Evolutionary conservation across 495 filamentous ascomycete species (phyloP), one percentile per base, ranked within the genome.

Genomic region (Aspergillus cristatus): DNA sequence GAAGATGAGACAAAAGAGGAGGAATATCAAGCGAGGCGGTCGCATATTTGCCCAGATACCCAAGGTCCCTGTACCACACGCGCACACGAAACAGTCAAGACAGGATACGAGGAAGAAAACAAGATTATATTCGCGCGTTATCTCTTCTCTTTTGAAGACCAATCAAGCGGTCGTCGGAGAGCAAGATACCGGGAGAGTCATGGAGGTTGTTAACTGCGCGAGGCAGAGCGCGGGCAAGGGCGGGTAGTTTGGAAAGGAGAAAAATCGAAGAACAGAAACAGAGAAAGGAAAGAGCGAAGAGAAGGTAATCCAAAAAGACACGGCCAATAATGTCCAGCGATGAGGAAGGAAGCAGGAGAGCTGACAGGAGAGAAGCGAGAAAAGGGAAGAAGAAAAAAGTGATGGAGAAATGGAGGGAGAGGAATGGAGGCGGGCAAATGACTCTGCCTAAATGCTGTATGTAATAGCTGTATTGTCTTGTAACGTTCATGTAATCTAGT

Each of bases 1-100:
- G 37, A 71, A 72, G 49, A 79, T 55, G 35, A 77, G 58, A 42
- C 68, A 72, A 38, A 75, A 65, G 31, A 75, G 48, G 17, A 74
- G 54, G 18, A 76, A 40, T 20, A 76, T 54, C 14, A 76, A 50
- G 35, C 70, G 69, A 57, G 70, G 71, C 18, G 71, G 65, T 52
- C 72, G 71, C 75, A 79, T 79, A 32, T 53, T 64, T 51, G 32
- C n/a, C n/a, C 25, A 24, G 22, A 35, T 20, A 29, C 34, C 15
- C 18, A 25, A 13, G 8, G 17, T 14, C 12, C 6, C 18, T 14
- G 18, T 14, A 32, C 15, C 28, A 29, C 25, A 15, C 18, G 28
- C 25, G 10, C 36, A 13, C n/a, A 16, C 36, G 15, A 32, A 40
- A 18, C 26, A 42, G 18, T 39, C 24, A 29, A 17, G 14, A 28